Evolutionary conservation across 139 green algal genomes (phyloP).

Genomic region (Volvox reticuliferus): DNA sequence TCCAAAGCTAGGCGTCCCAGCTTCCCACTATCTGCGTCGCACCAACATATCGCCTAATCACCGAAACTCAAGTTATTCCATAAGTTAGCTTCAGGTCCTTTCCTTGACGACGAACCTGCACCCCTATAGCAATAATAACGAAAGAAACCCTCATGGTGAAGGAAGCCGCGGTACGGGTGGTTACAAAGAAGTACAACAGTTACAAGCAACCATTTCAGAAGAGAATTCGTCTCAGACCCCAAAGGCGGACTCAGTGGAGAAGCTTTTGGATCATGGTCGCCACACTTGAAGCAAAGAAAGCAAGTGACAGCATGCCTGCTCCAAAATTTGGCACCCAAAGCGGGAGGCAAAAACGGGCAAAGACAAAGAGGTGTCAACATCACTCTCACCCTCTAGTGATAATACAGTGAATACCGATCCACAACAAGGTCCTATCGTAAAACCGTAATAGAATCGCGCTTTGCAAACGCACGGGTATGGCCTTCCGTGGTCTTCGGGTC

Average conservation of each 20-base stretch:
- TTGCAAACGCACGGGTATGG: neutral
- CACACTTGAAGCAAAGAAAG: neutral
- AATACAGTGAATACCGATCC: neutral
- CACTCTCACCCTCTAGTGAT: neutral
- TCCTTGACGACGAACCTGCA: neutral
- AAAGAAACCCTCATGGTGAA: neutral
- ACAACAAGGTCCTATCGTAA: neutral
- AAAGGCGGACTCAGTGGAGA: neutral
- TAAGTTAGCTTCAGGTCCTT: neutral
- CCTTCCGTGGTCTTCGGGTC: neutral
- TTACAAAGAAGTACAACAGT: neutral
- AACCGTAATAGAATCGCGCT: neutral
- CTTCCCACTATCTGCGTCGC: neutral
- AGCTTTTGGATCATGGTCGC: conserved; percentile 20
- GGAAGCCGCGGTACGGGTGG: neutral
- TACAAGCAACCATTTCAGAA: neutral
- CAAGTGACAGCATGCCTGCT: neutral
- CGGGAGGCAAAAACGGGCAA: neutral
- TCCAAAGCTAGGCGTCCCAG: neutral
- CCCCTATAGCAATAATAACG: neutral
- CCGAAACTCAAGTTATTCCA: neutral
- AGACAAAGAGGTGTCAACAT: neutral
- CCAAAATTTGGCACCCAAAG: neutral
- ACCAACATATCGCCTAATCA: neutral
- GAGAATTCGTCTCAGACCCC: neutral